A percentile compares a stretch with the other conserved stretches of the same genome.
phyloP scores from a whole-genome alignment of 139 green algal species.

The Tetratostichococcus sp. region DNA sequence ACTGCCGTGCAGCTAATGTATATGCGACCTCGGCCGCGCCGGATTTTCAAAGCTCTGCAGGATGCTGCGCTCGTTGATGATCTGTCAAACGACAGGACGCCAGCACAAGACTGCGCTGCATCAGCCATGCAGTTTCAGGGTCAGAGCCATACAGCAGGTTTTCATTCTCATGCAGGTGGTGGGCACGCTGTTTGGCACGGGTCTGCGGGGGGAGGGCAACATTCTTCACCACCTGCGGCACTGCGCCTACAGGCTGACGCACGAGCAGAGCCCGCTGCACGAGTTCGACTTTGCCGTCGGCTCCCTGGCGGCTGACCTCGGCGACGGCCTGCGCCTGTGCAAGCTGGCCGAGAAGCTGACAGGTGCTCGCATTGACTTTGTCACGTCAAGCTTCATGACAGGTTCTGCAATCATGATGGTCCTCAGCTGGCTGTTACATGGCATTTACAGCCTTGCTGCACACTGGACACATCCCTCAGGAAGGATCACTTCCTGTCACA shows the following conservation, averaged over 20 bases:
- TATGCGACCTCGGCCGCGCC: no score
- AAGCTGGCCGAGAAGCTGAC: conserved; percentile 61
- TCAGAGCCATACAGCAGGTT: no score
- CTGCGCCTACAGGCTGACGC: conserved; percentile 56
- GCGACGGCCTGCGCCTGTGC: conserved; percentile 64
- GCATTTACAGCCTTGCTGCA: no score
- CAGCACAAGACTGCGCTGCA: no score
- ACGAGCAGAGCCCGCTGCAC: conserved; percentile 55
- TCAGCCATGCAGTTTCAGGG: no score
- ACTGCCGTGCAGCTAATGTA: no score
- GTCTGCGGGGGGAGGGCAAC: conserved; percentile 70
- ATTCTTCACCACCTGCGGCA: conserved; percentile 62
- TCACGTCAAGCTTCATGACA: background rate
- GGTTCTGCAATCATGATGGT: background rate
- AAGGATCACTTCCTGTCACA: no score
- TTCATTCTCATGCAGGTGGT: conserved; percentile 39
- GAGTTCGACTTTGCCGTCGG: conserved; percentile 62
- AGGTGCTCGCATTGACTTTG: conserved; percentile 17
- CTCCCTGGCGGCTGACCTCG: conserved; percentile 65
- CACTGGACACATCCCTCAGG: no score
- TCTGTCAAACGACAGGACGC: no score
- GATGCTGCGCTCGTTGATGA: no score
- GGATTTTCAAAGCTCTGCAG: no score
- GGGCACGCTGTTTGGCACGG: conserved; percentile 43
- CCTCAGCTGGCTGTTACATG: no score